Evolutionary conservation across 768 basidiomycete species (phyloP), one percentile per base, ranked within the genome.

Genomic region (Tylopilus rubrobrunneus): DNA sequence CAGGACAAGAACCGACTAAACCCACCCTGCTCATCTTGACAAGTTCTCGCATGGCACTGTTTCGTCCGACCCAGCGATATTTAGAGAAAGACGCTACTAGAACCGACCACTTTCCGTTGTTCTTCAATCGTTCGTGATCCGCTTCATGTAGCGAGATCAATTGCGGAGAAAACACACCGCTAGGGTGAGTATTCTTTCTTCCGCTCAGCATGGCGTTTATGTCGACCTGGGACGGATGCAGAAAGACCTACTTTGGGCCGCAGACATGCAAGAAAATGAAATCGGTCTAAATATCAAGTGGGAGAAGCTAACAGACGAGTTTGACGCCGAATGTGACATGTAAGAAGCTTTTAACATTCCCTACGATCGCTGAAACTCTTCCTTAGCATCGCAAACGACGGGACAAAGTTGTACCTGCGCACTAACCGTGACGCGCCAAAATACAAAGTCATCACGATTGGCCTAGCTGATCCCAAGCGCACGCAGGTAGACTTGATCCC

Each of bases 11-110:
- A 49, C 47, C 44, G 39, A 56, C 9, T 59, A 54, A 56, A 74
- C 84, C 71, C 71, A 95, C 92, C 76, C 89, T 78, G 67, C 85
- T 84, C 51, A 94, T 62, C 69, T 81, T 88, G 62, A 94, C 78
- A 41, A 96, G 73, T 67, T 94, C 92, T 57, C 87, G 74, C 48
- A 87, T 66, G 2, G 88, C 93, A 59, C 77, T 83, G 49, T 87
- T 82, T 55, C 77, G 76, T 7, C 93, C 93, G 11, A 87, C 78
- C 88, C 90, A 93, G 61, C 80, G 81, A 50, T 78, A 76, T 62
- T 76, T 82, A 2, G 78, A 77, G 7, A 82, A 83, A 3, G 77
- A 73, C 0, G 91, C 89, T 56, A 76, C 84, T 14, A 72, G 71
- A 27, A 76, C 75, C 11, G 83, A 82, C 85, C 90, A 88, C 41